A percentile compares a stretch with the other conserved stretches of the same genome.
phyloP scores from a whole-genome alignment of 2,329 filamentous ascomycete genomes.

The Verticillium isaacii region DNA sequence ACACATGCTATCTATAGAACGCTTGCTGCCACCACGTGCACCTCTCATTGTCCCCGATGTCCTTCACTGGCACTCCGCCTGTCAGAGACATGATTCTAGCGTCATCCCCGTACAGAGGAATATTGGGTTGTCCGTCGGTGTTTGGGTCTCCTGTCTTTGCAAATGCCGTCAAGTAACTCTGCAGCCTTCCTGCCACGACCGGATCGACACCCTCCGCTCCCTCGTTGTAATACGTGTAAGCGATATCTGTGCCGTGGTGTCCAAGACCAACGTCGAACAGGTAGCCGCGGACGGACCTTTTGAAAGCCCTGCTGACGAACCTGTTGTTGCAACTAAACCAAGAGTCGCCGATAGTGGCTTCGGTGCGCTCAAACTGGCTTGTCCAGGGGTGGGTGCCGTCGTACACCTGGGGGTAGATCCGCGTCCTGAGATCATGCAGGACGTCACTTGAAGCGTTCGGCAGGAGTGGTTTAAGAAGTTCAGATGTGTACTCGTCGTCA shows the following conservation, averaged over 20 bases:
- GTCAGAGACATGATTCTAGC: slow-evolving; percentile 7
- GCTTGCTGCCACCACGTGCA: slow-evolving; percentile 21
- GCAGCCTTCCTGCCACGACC: slow-evolving; percentile 21
- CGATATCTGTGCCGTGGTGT: slow-evolving; percentile 43
- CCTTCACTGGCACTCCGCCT: slow-evolving; percentile 1
- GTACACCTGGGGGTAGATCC: slow-evolving; percentile 42
- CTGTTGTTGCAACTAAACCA: slow-evolving; percentile 46
- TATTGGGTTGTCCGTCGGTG: slow-evolving; percentile 3
- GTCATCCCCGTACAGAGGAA: slow-evolving; percentile 9
- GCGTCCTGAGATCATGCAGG: slow-evolving; percentile 32
- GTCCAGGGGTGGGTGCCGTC: slow-evolving; percentile 37
- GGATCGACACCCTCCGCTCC: slow-evolving; percentile 18
- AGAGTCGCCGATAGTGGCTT: slow-evolving; percentile 33
- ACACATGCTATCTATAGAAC: not conserved
- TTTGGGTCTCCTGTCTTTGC: slow-evolving; percentile 22
- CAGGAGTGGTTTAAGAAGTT: slow-evolving; percentile 25
- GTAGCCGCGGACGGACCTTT: slow-evolving; percentile 42
- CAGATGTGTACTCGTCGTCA: slow-evolving; percentile 27
- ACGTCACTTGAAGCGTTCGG: slow-evolving; percentile 10
- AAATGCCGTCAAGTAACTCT: slow-evolving; percentile 26
- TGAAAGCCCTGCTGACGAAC: slow-evolving; percentile 39
- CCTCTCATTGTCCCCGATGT: slow-evolving; percentile 17
- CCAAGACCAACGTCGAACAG: slow-evolving; percentile 44
- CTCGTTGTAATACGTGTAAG: slow-evolving; percentile 44
- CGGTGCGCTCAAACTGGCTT: slow-evolving; percentile 30